These are phyloP conservation scores for Phytophthora sp. DNA, from an alignment of 352 stramenopile genomes.

Conservation along the genomic window DNA sequence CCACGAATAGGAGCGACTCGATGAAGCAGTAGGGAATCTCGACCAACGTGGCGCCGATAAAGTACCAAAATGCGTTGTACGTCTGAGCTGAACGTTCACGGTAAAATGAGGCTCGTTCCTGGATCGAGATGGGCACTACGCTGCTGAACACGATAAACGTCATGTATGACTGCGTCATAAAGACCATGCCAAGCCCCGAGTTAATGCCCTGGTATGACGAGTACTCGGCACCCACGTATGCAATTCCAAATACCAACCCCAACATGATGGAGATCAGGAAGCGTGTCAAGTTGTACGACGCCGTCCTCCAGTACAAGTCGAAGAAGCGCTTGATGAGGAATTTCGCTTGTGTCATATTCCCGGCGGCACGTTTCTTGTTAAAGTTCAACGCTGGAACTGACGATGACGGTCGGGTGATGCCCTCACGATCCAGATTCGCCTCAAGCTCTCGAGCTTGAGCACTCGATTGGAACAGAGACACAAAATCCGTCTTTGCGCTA, in stretches of 20 bases:
- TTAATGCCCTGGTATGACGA: conserved; percentile 45
- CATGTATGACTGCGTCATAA: conserved; percentile 76
- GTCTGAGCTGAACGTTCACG: conserved; percentile 26
- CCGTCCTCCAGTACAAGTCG: conserved; percentile 81
- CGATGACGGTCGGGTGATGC: conserved; percentile 31
- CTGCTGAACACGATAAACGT: conserved; percentile 33
- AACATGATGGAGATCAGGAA: conserved; percentile 67
- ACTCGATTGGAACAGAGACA: conserved; percentile 38
- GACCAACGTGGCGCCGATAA: conserved; percentile 17
- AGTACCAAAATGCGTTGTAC: conserved; percentile 35
- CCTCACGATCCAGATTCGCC: conserved; percentile 39
- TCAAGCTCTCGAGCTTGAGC: conserved; percentile 34
- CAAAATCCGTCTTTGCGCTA: conserved; percentile 28
- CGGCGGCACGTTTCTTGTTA: conserved; percentile 40
- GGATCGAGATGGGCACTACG: conserved; percentile 14
- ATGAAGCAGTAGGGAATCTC: conserved; percentile 31
- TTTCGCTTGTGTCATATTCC: conserved; percentile 31
- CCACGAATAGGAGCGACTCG: conserved; percentile 23
- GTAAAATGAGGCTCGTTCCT: conserved; percentile 28
- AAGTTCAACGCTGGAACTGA: conserved; percentile 43
- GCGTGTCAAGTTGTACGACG: conserved; percentile 40
- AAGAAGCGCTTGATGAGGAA: conserved; percentile 58
- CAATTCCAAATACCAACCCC: conserved; percentile 72
- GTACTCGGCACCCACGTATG: conserved; percentile 61
- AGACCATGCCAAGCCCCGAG: conserved; percentile 73